Conservation (phyloP, 1,139 yeast species). For the Kodamaea ohmeri region DNA sequence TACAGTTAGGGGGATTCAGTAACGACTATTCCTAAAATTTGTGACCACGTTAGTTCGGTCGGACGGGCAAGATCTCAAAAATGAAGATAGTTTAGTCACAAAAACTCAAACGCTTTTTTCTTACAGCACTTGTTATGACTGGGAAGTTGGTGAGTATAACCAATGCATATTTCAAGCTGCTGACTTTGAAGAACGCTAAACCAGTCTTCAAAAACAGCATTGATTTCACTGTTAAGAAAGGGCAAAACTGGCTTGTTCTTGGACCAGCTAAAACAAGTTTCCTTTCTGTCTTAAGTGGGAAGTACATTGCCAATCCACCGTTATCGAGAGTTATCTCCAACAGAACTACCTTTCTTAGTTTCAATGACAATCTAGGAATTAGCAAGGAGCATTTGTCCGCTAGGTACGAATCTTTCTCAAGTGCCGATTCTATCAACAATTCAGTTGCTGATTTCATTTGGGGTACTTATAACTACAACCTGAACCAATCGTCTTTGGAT, state of each 20-base stretch:
- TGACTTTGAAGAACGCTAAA: constrained; percentile 10
- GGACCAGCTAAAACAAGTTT: constrained; percentile 39
- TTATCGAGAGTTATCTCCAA: constrained; percentile 54
- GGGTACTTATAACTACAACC: constrained; percentile 49
- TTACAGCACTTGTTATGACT: not conserved
- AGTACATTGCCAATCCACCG: constrained; percentile 52
- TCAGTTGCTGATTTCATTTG: constrained; percentile 52
- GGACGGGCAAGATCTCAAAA: not conserved
- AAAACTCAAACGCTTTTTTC: not conserved
- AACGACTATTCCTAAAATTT: not conserved
- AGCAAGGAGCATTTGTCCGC: constrained; percentile 83
- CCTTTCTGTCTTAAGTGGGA: constrained; percentile 33
- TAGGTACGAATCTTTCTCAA: constrained; percentile 73
- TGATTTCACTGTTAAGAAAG: constrained; percentile 23
- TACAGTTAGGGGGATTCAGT: no score
- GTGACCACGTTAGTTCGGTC: not conserved
- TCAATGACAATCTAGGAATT: constrained; percentile 52
- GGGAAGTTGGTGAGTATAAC: constrained; percentile 13
- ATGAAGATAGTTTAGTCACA: not conserved
- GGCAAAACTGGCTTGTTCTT: constrained; percentile 28
- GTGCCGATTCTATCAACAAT: constrained; percentile 74
- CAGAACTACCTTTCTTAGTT: constrained; percentile 53
- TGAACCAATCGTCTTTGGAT: constrained; percentile 20
- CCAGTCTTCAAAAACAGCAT: constrained; percentile 27
- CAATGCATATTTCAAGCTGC: constrained; percentile 19